Evolutionary conservation across 441 rosid genomes (phyloP), one percentile per base, ranked within the genome.

Genomic region (Corymbia citriodora): DNA sequence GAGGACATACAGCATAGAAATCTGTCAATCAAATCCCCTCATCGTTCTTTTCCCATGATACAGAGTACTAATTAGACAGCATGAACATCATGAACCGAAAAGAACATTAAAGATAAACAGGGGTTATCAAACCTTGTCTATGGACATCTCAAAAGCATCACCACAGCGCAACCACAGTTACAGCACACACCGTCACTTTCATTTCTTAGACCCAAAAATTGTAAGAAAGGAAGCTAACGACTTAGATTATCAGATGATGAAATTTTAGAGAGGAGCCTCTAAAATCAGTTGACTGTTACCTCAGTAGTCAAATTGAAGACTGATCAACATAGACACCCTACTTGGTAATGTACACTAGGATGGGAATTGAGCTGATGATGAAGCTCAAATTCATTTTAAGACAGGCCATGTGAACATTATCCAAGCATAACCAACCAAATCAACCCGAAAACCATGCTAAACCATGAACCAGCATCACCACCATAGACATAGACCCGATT

Each of bases 401-500:
- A 74, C 52, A 23, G 85, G 49, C 53, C n/a, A 23, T 45, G 52
- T 45, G 45, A 23, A 45, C 85, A 79, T 10, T 45, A 45, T 23
- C 14, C 29, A 79, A 79, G 52, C 52, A 79, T 79, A 79, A 45
- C 85, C 5, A 79, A 27, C 85, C 5, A 79, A 27, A 79, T 79
- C 49, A 79, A 45, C 85, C 85, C n/a, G 52, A 23, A 45, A 79
- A 79, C 85, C 53, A 79, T 23, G 85, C 53, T 23, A 79, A 79
- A 89, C 87, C 72, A 88, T 87, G 79, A 89, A 87, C 93, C 93
- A 90, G 90, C 90, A 94, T 90, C 90, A 92, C 92, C 90, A 79
- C 55, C 92, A 87, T 91, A 53, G 91, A 88, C 92, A 87, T 91
- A 53, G 91, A 88, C 3, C 17, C 55, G 19, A 40, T 17, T 19